Base-by-base conservation (phyloP, 768 basidiomycete genomes). In the Erythrobasidium yunnanense region DNA sequence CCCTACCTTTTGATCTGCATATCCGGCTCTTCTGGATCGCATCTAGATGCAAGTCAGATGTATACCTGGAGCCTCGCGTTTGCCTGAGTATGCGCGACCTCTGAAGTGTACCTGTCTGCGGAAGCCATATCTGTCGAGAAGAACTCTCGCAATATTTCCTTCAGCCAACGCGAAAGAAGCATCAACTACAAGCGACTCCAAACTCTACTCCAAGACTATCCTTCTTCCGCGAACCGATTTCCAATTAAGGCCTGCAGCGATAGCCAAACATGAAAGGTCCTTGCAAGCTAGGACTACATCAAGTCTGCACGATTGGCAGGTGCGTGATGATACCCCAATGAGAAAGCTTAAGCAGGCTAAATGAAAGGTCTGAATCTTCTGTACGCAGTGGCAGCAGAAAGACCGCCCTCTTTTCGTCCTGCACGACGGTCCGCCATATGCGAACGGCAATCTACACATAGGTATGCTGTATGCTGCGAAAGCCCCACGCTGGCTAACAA, bases 361-460 rank as follows among this genome's bases (percentile, higher is more conserved):
- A 25, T 17, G 30, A 32, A n/a, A 42, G 22, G 55, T 34, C 32
- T 38, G 55, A 27, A 32, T 5, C 23, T 60, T 15, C 2, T 17
- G 32, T 33, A 22, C 2, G 18, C 63, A 92, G 89, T 81, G 80
- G 77, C 78, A 83, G 68, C 83, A 87, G 71, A 82, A 79, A 13
- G 78, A 81, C 33, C 82, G 87, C 1, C 82, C 84, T 0, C 73
- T 84, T 30, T 97, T 91, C 72, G 85, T 95, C 13, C 79, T 92
- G 55, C 91, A 93, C 70, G 93, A 99, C 75, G 95, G 93, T 0
- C 93, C 93, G 32, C 95, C 95, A 0, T 97, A 97, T 73, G 93
- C 93, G 1, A 99, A 99, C 74, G 95, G 95, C 0, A 83, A 88
- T 74, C 78, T 99, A 45, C 93, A 99, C 74, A 91, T 92, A 80